These are phyloP conservation scores for Helicocarpus griseus DNA, from an alignment of 2,329 filamentous ascomycete genomes.

Conservation along the genomic window DNA sequence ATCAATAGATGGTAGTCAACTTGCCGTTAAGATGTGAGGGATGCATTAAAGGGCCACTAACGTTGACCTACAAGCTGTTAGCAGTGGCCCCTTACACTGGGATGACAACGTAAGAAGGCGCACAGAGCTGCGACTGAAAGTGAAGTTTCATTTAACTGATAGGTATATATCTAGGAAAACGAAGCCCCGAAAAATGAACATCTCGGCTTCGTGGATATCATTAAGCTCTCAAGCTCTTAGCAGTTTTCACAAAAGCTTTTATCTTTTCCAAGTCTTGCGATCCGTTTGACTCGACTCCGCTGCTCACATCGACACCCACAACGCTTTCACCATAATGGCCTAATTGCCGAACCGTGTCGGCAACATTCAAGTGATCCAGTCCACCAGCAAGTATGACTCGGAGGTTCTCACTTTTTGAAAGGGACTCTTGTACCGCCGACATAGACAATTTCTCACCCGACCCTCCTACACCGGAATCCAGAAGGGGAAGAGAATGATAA, in stretches of 20 bases:
- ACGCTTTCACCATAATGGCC: constrained; percentile 54
- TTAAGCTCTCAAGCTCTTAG: constrained; percentile 44
- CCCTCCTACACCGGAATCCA: constrained; percentile 78
- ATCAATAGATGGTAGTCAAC: too few relatives aligned
- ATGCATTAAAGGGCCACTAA: too few relatives aligned
- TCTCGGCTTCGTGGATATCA: constrained; percentile 2
- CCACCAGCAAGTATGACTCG: constrained; percentile 78
- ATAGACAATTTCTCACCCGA: constrained; percentile 71
- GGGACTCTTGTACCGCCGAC: constrained; percentile 54
- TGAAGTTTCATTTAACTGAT: background rate
- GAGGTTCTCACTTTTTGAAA: constrained; percentile 61
- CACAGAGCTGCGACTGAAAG: too few relatives aligned
- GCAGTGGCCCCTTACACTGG: too few relatives aligned
- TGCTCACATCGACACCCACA: constrained; percentile 83
- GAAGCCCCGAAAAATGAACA: too few relatives aligned
- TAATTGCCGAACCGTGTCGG: constrained; percentile 52
- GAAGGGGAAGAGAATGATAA: constrained; percentile 71
- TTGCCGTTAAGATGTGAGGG: too few relatives aligned
- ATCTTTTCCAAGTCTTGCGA: constrained; percentile 76
- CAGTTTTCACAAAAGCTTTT: constrained; percentile 64
- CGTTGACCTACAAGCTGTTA: too few relatives aligned
- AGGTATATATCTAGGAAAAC: too few relatives aligned
- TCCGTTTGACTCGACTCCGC: constrained; percentile 79
- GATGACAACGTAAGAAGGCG: too few relatives aligned
- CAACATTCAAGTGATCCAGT: constrained; percentile 69